phyloP scores from a whole-genome alignment of 768 basidiomycete species.

The Boletus bicolor region DNA sequence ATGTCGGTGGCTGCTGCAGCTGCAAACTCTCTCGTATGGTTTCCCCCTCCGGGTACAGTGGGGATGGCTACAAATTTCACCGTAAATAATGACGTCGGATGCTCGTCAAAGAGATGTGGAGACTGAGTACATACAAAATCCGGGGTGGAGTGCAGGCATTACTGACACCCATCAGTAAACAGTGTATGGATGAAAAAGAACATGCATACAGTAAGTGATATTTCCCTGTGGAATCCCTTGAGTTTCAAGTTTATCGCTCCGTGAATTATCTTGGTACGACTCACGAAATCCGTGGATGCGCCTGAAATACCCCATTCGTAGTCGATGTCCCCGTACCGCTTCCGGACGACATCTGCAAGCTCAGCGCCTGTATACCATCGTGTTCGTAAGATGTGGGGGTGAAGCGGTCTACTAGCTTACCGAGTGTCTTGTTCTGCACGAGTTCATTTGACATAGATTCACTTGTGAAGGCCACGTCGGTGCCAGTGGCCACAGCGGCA shows the following conservation, averaged over 20 bases:
- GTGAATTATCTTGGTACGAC: constrained; percentile 21
- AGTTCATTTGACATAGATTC: too few species aligned
- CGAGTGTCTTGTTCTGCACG: constrained; percentile 63
- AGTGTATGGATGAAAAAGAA: not conserved
- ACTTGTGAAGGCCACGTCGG: too few species aligned
- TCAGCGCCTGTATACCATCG: constrained; percentile 47
- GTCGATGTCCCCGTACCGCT: constrained; percentile 60
- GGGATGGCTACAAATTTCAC: constrained; percentile 60
- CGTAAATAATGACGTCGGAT: not conserved
- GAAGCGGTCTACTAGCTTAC: constrained; percentile 29
- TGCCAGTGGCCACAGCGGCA: too few species aligned
- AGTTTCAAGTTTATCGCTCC: not conserved
- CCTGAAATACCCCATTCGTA: constrained; percentile 63
- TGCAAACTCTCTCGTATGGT: constrained; percentile 72
- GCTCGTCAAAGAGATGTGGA: not conserved
- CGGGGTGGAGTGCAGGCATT: constrained; percentile 70
- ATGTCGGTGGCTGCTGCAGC: constrained; percentile 54
- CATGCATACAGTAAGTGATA: constrained; percentile 61
- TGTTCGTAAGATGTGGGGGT: not conserved
- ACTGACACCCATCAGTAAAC: constrained; percentile 29
- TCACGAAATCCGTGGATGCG: constrained; percentile 82
- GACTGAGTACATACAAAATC: constrained; percentile 40
- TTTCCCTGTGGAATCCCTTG: constrained; percentile 36
- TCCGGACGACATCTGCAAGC: constrained; percentile 57
- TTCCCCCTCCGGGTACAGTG: constrained; percentile 66